Evolutionary conservation across 2,329 filamentous ascomycete genomes (phyloP).

Genomic region (Monilinia laxa): DNA sequence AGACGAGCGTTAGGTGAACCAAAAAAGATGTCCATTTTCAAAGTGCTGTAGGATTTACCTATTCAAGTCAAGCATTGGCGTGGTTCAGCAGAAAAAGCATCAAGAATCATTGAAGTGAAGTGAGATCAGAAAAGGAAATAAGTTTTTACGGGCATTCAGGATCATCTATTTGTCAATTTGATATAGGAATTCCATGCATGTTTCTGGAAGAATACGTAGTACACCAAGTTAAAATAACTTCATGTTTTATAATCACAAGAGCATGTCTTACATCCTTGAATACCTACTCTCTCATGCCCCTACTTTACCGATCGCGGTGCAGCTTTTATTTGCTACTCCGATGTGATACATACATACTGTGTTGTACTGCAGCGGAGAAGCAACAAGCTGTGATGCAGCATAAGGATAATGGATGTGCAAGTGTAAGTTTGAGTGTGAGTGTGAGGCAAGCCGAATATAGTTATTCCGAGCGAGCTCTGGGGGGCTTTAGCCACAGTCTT

Average conservation of each 20-base stretch:
- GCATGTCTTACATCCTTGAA: constrained; percentile 6
- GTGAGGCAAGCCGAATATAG: constrained; percentile 1
- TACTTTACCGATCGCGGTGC: constrained; percentile 6
- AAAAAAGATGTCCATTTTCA: background rate
- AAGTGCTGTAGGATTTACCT: background rate
- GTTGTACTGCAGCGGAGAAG: constrained; percentile 20
- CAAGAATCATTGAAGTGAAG: background rate
- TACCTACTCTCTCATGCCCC: constrained; percentile 16
- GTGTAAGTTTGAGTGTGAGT: background rate
- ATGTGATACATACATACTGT: constrained; percentile 6
- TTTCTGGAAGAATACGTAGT: constrained; percentile 22
- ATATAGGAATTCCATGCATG: constrained; percentile 20
- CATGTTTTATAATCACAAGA: constrained; percentile 22
- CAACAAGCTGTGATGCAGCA: constrained; percentile 8
- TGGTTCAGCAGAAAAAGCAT: background rate
- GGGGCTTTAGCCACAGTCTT: background rate
- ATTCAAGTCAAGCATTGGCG: constrained; percentile 1
- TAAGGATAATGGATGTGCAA: background rate
- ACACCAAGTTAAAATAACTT: constrained; percentile 20
- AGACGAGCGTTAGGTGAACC: constrained; percentile 15
- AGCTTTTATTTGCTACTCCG: constrained; percentile 15
- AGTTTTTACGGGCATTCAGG: background rate
- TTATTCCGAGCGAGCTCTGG: constrained; percentile 14
- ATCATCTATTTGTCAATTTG: constrained; percentile 12
- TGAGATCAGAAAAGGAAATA: background rate